These are phyloP conservation scores for Phragmites australis DNA, from an alignment of 176 grass and related monocot species.

Conservation along the genomic window DNA sequence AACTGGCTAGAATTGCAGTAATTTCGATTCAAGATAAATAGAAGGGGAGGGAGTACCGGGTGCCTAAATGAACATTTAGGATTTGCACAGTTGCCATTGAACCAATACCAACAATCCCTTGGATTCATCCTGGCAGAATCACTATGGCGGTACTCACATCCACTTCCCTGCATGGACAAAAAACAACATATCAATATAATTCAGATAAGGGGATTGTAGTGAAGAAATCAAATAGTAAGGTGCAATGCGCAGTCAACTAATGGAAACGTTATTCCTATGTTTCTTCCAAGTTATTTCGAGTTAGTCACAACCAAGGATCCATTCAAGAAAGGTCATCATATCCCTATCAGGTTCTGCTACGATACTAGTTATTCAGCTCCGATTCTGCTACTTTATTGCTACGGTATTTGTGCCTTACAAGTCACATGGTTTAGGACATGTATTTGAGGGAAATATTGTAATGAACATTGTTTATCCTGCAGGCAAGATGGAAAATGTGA, in stretches of 20 bases:
- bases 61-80: conserved; percentile 69
- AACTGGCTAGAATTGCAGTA: background rate
- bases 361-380: too few relatives aligned
- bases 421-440: too few relatives aligned
- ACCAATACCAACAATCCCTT: conserved; percentile 75
- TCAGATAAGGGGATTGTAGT: background rate
- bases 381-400: too few relatives aligned
- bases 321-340: background rate
- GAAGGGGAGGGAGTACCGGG: conserved; percentile 42
- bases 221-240: too few relatives aligned
- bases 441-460: too few relatives aligned
- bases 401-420: too few relatives aligned
- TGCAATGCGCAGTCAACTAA: too few relatives aligned
- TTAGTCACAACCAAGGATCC: background rate
- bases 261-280: background rate
- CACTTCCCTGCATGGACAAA: conserved; percentile 47
- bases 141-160: conserved; percentile 66
- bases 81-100: conserved; percentile 66
- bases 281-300: background rate
- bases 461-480: too few relatives aligned
- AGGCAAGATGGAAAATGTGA: too few relatives aligned
- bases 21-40: background rate
- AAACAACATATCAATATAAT: conserved; percentile 13
- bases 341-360: too few relatives aligned
- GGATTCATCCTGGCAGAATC: conserved; percentile 72